phyloP scores from a whole-genome alignment of 2,329 filamentous ascomycete genomes.

The Clarireedia hainanense region DNA sequence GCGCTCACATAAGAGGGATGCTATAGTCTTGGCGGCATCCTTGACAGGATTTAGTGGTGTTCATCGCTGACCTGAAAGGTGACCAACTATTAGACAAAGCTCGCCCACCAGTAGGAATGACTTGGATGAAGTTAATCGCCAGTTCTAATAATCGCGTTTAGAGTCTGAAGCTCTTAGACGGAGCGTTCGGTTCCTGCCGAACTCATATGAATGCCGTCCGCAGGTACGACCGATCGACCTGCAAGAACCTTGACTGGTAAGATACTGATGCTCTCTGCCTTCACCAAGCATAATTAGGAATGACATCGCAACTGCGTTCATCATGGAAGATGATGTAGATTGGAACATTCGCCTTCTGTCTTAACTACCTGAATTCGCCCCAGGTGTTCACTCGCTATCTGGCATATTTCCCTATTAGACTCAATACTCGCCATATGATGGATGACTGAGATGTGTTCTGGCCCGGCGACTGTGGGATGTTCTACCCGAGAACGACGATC shows the following conservation, averaged over 20 bases:
- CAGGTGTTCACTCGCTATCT: conserved; percentile 8
- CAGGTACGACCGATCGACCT: conserved; percentile 11
- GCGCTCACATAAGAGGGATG: conserved; percentile 42
- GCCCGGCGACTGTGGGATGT: conserved; percentile 32
- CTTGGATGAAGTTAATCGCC: background rate
- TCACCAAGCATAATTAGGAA: conserved; percentile 16
- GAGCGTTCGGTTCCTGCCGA: conserved; percentile 35
- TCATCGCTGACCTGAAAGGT: conserved; percentile 35
- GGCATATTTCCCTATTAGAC: conserved; percentile 4
- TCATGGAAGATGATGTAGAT: conserved; percentile 38
- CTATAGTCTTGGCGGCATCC: conserved; percentile 35
- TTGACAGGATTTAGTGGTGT: conserved; percentile 37
- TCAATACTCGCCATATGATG: conserved; percentile 25
- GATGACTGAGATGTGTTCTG: conserved; percentile 33
- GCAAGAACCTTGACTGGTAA: too few species aligned
- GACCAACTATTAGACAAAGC: conserved; percentile 35
- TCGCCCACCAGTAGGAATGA: conserved; percentile 27
- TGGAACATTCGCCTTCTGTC: conserved; percentile 34
- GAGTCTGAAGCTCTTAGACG: conserved; percentile 2
- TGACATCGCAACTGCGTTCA: conserved; percentile 29
- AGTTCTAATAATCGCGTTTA: background rate
- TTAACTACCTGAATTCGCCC: conserved; percentile 28
- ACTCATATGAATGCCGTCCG: conserved; percentile 33
- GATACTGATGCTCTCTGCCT: background rate
- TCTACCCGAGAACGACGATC: conserved; percentile 7